Evolutionary conservation across 2,329 filamentous ascomycete species (phyloP), one percentile per base, ranked within the genome.

Genomic region (Pestalotiopsis sp.): DNA sequence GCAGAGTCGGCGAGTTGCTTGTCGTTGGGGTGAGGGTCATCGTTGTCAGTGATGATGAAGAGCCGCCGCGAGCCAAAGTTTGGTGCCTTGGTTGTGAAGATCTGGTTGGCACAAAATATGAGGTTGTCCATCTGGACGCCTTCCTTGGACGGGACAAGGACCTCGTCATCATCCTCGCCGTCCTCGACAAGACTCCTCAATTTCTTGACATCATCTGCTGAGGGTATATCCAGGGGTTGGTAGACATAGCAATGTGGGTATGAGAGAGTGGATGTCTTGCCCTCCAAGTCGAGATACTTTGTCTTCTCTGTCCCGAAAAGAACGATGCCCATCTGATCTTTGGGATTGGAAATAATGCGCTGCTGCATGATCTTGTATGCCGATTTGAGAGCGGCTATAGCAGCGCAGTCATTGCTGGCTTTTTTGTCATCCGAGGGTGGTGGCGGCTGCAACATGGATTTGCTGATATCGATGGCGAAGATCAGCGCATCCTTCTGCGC

Each of bases 311-410:
- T 99, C 9, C 95, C 95, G 77, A 97, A 99, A 0, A 99, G 85
- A 49, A 99, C 80, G 31, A 99, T 92, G 1, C 95, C 95, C 88
- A 99, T 98, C 93, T 98, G 97, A 71, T 99, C 96, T 76, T 92
- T 95, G 1, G 96, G 96, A 70, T 95, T 95, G 3, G 95, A 95
- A 75, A 99, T 98, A 80, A 99, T 98, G 74, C 96, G 93, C 82
- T 98, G 95, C 82, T 98, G 94, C 93, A 99, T 98, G 66, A 99
- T 85, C 76, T 94, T 90, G 76, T 97, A 97, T 68, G 95, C 96
- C 75, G 94, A 98, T 85, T 97, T 97, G 64, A 99, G 82, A 3
- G 96, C 95, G 17, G 95, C 95, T 66, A 91, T 87, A 0, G 94
- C 86, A 3, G 95, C 90, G 59, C 92, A 95, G 75, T 95, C 93